phyloP scores from a whole-genome alignment of 139 green algal genomes.

The Micractinium conductrix region DNA sequence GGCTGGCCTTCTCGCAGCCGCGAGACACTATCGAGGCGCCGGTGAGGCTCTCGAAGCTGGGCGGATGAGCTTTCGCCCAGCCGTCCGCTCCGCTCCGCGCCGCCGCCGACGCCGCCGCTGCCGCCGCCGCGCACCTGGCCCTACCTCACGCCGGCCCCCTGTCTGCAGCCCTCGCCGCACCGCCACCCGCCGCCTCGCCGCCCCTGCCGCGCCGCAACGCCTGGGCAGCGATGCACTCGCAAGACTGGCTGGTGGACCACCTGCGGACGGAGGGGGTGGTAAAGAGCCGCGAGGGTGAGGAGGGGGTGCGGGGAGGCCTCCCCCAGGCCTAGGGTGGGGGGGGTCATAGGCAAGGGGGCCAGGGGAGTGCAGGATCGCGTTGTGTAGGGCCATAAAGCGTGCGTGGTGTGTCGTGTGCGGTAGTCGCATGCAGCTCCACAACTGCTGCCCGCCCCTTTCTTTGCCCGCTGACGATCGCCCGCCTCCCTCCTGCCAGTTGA shows the following conservation, averaged over 20 bases:
- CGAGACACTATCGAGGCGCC: no score
- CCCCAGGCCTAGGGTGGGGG: background rate
- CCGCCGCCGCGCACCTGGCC: background rate
- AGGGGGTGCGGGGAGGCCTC: background rate
- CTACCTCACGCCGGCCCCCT: no score
- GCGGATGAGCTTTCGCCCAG: no score
- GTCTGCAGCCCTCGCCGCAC: no score
- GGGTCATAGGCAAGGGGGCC: background rate
- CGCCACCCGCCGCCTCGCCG: no score
- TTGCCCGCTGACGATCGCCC: background rate
- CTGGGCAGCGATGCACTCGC: slow-evolving; percentile 10
- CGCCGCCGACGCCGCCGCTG: no score
- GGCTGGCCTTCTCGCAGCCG: no score
- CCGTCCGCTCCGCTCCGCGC: no score
- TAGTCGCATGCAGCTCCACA: background rate
- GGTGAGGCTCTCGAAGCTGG: no score
- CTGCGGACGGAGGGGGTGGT: slow-evolving; percentile 11
- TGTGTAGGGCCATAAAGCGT: background rate
- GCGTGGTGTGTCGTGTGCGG: no score
- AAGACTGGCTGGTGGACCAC: slow-evolving; percentile 26
- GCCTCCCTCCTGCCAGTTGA: background rate
- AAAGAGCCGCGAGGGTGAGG: background rate
- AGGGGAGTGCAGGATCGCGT: background rate
- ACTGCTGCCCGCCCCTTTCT: background rate
- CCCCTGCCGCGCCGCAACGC: background rate